Conservation (phyloP, 139 green algal genomes). For the Chlorella sp. region DNA sequence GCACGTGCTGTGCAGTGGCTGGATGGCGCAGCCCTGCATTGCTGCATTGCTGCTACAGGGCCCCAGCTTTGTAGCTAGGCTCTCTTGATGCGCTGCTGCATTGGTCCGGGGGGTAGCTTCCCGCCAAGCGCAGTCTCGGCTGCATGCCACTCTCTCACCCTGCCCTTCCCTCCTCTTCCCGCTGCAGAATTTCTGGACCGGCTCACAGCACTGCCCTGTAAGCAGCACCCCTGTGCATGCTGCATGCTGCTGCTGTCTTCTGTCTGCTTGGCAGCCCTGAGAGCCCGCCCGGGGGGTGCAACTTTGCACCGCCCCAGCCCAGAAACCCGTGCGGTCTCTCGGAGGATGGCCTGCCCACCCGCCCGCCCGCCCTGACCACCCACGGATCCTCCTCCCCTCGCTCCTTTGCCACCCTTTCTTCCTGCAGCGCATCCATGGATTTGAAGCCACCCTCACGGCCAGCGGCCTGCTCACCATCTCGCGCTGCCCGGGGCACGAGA, state of each 20-base stretch:
- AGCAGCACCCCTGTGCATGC: not conserved
- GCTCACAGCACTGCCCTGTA: conserved; percentile 8
- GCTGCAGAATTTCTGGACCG: conserved; percentile 26
- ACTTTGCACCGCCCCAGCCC: not conserved
- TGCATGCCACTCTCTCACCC: not conserved
- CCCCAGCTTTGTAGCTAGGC: no score
- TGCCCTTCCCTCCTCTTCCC: not conserved
- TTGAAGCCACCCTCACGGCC: not conserved
- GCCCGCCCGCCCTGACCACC: not conserved
- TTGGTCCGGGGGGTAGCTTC: no score
- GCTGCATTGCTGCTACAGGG: not conserved
- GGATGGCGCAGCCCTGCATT: no score
- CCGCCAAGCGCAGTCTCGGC: not conserved
- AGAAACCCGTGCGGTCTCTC: not conserved
- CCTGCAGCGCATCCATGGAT: not conserved
- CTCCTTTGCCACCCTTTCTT: not conserved
- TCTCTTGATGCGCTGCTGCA: not conserved
- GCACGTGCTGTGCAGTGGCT: no score
- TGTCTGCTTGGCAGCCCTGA: not conserved
- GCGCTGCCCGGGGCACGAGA: not conserved
- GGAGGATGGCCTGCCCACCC: not conserved
- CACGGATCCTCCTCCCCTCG: not conserved
- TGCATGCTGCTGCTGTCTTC: not conserved
- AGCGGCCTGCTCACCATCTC: not conserved
- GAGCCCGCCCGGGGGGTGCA: no score